Base-by-base conservation (phyloP, 495 filamentous ascomycete species). In the Pyrenopolyporus hunteri region DNA sequence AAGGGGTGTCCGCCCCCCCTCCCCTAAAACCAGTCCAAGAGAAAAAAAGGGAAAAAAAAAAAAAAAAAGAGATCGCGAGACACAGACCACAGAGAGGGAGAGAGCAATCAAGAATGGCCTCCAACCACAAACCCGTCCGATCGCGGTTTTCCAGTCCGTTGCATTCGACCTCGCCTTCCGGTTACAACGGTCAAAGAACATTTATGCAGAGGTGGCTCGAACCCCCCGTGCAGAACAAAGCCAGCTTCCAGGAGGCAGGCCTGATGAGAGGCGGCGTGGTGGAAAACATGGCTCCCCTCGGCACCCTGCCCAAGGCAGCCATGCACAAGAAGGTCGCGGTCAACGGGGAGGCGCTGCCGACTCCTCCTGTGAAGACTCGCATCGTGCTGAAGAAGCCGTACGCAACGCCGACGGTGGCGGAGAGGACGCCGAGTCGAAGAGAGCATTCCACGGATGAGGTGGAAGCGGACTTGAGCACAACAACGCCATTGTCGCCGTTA, bases 161-260 rank as follows among this genome's bases (percentile, higher is more conserved):
- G 45, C 67, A 70, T 39, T 57, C 74, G 25, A 73, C 70, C 23
- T 65, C 57, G n/a, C 61, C 66, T 8, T 56, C 53, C 25, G 50
- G 70, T 60, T 62, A 73, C 72, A 69, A 64, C 70, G 68, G 69
- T 42, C 68, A 71, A 47, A 66, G 63, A 58, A 63, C 68, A 9
- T 74, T 79, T 25, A 75, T 83, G 70, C 76, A 83, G 45, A 75
- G 78, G 37, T 93, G 91, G 90, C 72, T 82, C 37, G 91, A 95
- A 73, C 91, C 91, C 2, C 78, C 84, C 5, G 63, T 87, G 31
- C 82, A 85, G 60, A 74, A 78, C 22, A 86, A 88, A 58, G 83
- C 91, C 1, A 90, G 87, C 59, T 93, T 85, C 70, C 79, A 83
- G 71, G 91, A 93, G 52, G 80, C 78, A 13, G 86, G 80, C 57